phyloP scores from a whole-genome alignment of 257 asterid species.

The Solanum sejunctum region DNA sequence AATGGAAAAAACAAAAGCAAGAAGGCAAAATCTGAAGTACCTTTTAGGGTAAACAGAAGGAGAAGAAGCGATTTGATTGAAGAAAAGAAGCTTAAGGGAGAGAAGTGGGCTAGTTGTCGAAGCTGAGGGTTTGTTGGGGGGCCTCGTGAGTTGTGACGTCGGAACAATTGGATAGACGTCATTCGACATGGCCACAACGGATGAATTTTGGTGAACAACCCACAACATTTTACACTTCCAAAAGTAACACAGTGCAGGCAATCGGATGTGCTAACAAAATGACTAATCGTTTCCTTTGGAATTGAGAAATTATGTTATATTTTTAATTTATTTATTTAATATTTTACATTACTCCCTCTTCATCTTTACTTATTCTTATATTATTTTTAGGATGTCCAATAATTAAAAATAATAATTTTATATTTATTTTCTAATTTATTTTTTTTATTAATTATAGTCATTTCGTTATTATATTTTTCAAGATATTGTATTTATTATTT shows the following conservation, averaged over 20 bases:
- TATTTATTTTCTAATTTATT: too few species aligned
- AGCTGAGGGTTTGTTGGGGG: not conserved
- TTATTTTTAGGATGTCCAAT: too few species aligned
- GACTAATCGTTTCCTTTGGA: too few species aligned
- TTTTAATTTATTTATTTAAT: too few species aligned
- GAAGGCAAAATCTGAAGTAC: not conserved
- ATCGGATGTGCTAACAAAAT: too few species aligned
- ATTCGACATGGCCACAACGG: not conserved
- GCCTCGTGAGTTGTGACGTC: not conserved
- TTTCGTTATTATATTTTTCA: too few species aligned
- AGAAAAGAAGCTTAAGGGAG: not conserved
- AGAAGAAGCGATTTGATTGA: not conserved
- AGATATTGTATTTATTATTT: too few species aligned
- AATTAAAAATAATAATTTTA: too few species aligned
- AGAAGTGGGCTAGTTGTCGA: not conserved
- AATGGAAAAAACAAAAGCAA: not conserved
- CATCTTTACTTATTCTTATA: too few species aligned
- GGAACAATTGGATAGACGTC: not conserved
- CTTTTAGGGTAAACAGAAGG: not conserved
- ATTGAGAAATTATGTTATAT: too few species aligned
- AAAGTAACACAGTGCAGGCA: not conserved
- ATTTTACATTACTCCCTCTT: too few species aligned
- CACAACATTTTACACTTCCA: not conserved
- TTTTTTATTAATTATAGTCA: too few species aligned
- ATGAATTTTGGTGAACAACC: not conserved